These are phyloP conservation scores for Yarrowia osloensis DNA, from an alignment of 805 yeast species.

Conservation along the genomic window DNA sequence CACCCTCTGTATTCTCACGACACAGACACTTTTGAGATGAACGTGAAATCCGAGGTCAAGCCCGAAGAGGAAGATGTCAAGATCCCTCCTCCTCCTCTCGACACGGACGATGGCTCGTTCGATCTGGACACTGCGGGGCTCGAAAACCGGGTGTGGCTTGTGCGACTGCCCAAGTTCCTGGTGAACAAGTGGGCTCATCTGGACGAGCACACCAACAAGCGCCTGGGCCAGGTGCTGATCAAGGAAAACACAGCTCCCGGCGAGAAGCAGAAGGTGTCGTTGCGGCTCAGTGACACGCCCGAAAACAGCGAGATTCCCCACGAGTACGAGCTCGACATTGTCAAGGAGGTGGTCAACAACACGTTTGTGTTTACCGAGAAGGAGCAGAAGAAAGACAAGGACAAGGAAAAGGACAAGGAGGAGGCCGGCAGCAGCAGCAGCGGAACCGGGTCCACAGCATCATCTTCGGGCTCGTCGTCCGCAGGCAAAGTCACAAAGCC, in stretches of 20 bases:
- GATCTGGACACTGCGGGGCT: slow-evolving; percentile 70
- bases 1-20: neutral
- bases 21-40: neutral
- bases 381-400: slow-evolving; percentile 54
- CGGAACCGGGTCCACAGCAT: neutral
- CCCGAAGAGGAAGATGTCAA: slow-evolving; percentile 9
- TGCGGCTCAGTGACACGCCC: slow-evolving; percentile 45
- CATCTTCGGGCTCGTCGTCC: neutral
- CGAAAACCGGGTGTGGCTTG: slow-evolving; percentile 84
- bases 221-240: slow-evolving; percentile 75
- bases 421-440: neutral
- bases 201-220: slow-evolving; percentile 65
- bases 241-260: slow-evolving; percentile 45
- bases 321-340: slow-evolving; percentile 76
- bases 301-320: slow-evolving; percentile 66
- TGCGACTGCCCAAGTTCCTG: slow-evolving; percentile 82
- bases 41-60: slow-evolving; percentile 8
- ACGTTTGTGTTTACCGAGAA: slow-evolving; percentile 87
- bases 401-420: slow-evolving; percentile 35
- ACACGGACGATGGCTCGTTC: slow-evolving; percentile 1
- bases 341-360: slow-evolving; percentile 78
- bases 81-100: slow-evolving; percentile 36
- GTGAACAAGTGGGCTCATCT: slow-evolving; percentile 78
- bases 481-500: slow-evolving; percentile 21
- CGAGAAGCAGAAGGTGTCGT: slow-evolving; percentile 44